These are phyloP conservation scores for Diaporthe helianthi DNA, from an alignment of 2,329 filamentous ascomycete genomes.

Conservation along the genomic window DNA sequence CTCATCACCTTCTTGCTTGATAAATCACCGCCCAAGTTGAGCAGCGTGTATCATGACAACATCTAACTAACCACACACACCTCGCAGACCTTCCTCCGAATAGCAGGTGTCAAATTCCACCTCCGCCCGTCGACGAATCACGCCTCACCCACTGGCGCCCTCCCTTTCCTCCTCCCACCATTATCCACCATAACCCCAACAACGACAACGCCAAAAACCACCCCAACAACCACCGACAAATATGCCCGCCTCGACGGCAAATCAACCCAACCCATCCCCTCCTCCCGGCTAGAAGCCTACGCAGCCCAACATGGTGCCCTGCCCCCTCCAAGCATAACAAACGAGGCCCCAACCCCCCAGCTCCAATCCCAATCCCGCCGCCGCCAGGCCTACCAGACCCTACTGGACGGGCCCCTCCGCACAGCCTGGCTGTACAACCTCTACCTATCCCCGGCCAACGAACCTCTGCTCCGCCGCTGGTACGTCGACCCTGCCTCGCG, in stretches of 20 bases:
- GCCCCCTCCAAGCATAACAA: constrained; percentile 34
- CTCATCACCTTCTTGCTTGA: background rate
- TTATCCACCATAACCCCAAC: constrained; percentile 3
- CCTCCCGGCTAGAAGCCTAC: constrained; percentile 32
- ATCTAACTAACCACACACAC: constrained; percentile 1
- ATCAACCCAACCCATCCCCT: constrained; percentile 38
- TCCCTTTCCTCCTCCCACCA: constrained; percentile 81
- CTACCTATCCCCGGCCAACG: constrained; percentile 77
- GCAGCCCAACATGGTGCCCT: constrained; percentile 26
- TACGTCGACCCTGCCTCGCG: constrained; percentile 73
- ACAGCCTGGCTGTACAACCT: constrained; percentile 88
- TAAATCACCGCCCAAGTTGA: background rate
- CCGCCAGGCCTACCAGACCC: constrained; percentile 75
- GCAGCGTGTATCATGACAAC: background rate
- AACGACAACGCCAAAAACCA: background rate
- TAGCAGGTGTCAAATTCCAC: constrained; percentile 72
- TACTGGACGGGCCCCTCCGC: constrained; percentile 79
- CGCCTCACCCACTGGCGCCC: constrained; percentile 84
- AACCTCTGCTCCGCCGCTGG: constrained; percentile 70
- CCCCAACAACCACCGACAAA: constrained; percentile 25
- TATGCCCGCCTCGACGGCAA: constrained; percentile 46
- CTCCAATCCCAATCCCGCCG: constrained; percentile 36
- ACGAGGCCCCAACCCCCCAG: constrained; percentile 53
- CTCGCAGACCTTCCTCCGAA: constrained; percentile 78
- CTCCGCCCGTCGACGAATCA: constrained; percentile 84